Evolutionary conservation across 768 basidiomycete species (phyloP).

Genomic region (Artomyces pyxidatus): DNA sequence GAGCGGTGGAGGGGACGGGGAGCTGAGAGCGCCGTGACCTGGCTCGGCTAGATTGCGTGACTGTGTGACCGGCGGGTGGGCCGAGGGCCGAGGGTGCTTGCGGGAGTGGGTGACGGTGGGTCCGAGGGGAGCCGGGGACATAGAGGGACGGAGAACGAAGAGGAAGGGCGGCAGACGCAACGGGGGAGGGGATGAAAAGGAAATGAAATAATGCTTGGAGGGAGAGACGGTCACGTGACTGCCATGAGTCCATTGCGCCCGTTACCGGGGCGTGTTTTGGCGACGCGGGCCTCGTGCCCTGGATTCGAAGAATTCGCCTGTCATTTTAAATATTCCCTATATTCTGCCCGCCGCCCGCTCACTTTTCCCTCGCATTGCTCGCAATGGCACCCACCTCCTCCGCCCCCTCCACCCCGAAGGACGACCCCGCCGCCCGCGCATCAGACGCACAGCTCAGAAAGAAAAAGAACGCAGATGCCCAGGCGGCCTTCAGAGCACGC

Average conservation of each 20-base stretch:
- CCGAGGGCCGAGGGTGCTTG: not conserved
- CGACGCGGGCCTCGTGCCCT: slow-evolving; percentile 53
- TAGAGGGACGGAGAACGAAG: not conserved
- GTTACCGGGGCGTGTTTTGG: not conserved
- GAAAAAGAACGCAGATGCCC: slow-evolving; percentile 87
- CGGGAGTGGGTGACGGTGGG: not conserved
- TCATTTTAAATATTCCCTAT: slow-evolving; percentile 23
- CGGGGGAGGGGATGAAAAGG: not conserved
- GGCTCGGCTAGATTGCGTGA: not conserved
- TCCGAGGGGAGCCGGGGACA: not conserved
- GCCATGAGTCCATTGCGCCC: slow-evolving; percentile 1
- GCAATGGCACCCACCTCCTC: slow-evolving; percentile 24
- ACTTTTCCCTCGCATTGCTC: slow-evolving; percentile 16
- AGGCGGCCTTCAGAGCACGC: slow-evolving; percentile 76
- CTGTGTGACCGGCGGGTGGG: not conserved
- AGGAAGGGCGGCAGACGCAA: slow-evolving; percentile 8
- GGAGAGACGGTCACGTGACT: not conserved
- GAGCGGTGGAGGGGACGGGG: not conserved
- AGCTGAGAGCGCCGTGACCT: not conserved
- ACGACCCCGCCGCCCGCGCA: slow-evolving; percentile 33
- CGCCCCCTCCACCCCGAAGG: slow-evolving; percentile 26
- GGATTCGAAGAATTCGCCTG: slow-evolving; percentile 55
- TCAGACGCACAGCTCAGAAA: slow-evolving; percentile 68
- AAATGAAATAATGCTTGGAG: not conserved
- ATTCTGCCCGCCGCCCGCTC: slow-evolving; percentile 14